Evolutionary conservation across 2,329 filamentous ascomycete genomes (phyloP), one percentile per base, ranked within the genome.

Genomic region (Fusarium sp.): DNA sequence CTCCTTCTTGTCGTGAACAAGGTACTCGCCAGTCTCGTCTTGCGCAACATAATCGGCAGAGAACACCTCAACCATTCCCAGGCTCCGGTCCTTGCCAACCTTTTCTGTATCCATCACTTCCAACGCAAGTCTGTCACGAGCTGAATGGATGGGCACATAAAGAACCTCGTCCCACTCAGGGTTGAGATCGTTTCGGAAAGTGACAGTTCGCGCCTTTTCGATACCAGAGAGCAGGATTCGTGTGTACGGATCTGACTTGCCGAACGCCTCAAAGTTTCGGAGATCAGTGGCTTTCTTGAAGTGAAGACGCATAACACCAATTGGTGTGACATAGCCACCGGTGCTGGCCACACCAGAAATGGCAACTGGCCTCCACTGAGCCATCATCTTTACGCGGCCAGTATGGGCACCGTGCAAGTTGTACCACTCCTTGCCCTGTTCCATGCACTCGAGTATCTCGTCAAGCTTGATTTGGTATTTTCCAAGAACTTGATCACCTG

Each of bases 61-160:
- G 52, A 87, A 84, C 26, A 97, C 79, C 70, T 98, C 94, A 19
- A 96, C 81, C 55, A 91, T 85, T 52, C 96, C 96, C 33, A 99
- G 86, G 41, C 92, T 92, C 57, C 96, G 91, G 78, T 99, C 96
- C 77, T 94, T 96, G 73, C 93, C 93, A 75, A 98, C 86, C 71
- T 90, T 94, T 80, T 99, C 96, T 64, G 96, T 89, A 74, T 99
- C 96, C 95, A 99, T 97, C 68, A 98, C 94, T 78, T 99, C 96
- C 19, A 99, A 81, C 1, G 90, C 89, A 30, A 99, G 83, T 75
- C 92, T 93, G 77, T 99, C 96, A 32, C 93, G 90, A 15, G 87
- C 74, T 8, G 90, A 94, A 77, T 97, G 95, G 58, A 99, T 87
- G 2, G 96, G 95, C 1, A 99, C 86, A 75, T 99, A 99, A 22